A percentile compares a stretch with the other conserved stretches of the same genome.
Conservation (phyloP, 495 filamentous ascomycete genomes). For the Apodospora peruviana region DNA sequence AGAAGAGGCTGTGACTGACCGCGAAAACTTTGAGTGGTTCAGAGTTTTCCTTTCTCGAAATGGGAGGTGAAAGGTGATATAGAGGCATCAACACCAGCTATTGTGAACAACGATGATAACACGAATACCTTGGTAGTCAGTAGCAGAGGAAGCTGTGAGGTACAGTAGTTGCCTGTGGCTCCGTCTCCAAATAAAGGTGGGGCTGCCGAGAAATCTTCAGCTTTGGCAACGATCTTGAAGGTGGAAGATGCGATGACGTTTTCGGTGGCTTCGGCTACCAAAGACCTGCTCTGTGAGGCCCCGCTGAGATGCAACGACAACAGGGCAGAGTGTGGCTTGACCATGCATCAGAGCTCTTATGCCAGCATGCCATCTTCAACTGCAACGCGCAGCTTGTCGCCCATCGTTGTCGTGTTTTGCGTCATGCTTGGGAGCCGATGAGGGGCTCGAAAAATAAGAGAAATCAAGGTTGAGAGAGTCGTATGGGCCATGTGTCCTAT, state of each 20-base stretch:
- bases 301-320: too few relatives aligned
- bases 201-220: neutral
- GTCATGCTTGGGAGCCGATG: neutral
- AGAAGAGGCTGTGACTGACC: too few relatives aligned
- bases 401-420: neutral
- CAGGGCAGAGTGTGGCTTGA: neutral
- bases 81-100: too few relatives aligned
- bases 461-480: neutral
- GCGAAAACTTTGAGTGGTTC: too few relatives aligned
- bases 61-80: too few relatives aligned
- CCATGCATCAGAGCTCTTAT: neutral
- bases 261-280: neutral
- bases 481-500: too few relatives aligned
- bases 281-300: too few relatives aligned
- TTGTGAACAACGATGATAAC: too few relatives aligned
- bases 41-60: too few relatives aligned
- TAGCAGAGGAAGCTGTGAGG: too few relatives aligned
- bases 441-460: neutral
- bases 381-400: neutral
- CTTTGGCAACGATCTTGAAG: neutral
- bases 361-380: neutral
- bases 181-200: neutral
- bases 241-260: neutral
- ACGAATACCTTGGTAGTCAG: too few relatives aligned
- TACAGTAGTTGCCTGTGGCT: too few relatives aligned